phyloP scores from a whole-genome alignment of 257 asterid species.

The Eucommia ulmoides region DNA sequence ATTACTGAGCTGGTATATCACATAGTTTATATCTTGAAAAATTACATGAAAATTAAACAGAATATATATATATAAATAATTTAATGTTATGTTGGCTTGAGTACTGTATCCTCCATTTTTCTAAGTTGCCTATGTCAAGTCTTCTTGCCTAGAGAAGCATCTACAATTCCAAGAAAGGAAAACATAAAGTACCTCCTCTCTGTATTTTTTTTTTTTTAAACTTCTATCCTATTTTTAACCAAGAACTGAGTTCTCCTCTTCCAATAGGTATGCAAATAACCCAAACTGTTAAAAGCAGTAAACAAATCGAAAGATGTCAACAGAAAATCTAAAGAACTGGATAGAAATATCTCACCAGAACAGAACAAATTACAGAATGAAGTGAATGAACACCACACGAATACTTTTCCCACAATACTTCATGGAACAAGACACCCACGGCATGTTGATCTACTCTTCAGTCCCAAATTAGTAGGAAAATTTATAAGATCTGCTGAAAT shows the following conservation, averaged over 20 bases:
- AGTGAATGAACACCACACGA: constrained; percentile 51
- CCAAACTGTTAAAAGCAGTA: background rate
- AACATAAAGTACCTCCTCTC: no score
- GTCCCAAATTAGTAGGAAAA: constrained; percentile 11
- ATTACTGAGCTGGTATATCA: no score
- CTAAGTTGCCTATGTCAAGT: no score
- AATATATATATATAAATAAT: no score
- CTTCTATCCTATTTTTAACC: no score
- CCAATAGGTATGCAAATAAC: background rate
- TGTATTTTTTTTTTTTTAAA: no score
- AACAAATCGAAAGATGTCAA: background rate
- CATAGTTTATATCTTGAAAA: no score
- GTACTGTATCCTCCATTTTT: no score
- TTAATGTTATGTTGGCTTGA: no score
- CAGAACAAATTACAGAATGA: constrained; percentile 46
- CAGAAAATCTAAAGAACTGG: background rate
- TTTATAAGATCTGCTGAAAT: constrained; percentile 18
- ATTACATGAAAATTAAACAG: no score
- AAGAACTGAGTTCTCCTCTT: background rate
- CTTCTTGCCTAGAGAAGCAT: no score
- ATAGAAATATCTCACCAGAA: constrained; percentile 32
- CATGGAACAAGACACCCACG: constrained; percentile 45
- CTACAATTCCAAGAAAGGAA: no score
- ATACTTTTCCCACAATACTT: constrained; percentile 47
- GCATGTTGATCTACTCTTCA: constrained; percentile 49